Evolutionary conservation across 1,284 basidiomycete genomes (phyloP), one percentile per base, ranked within the genome.

Genomic region (Austroboletus novae-zelandiae): DNA sequence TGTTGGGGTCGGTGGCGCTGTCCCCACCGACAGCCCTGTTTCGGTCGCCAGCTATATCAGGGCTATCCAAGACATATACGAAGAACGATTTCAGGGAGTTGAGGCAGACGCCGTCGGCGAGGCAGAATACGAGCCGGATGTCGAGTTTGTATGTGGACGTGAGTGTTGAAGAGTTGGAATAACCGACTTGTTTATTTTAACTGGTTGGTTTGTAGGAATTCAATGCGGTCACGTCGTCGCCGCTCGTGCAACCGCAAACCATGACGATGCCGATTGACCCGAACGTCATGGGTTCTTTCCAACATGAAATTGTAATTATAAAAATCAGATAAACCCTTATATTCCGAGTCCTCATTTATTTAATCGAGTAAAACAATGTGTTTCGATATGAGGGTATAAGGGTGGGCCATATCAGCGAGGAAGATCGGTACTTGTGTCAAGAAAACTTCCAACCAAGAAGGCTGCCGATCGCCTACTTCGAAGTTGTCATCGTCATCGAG

Each of bases 121-220:
- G 85, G 57, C 78, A 86, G 65, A 91, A 91, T 64, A 90, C 88
- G 52, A 90, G 88, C 67, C 76, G 88, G 61, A 73, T 91, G 49
- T 89, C 88, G 29, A 90, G 88, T 68, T 84, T 81, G 73, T 89
- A 91, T 70, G 89, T 81, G 50, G 79, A 81, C 61, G 88, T 91
- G 66, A 61, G 87, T 78, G 13, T 13, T 27, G 7, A 17, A 6
- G 10, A 2, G 27, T 27, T 27, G 27, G 27, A 27, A 27, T 6
- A 6, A 7, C 44, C 48, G 30, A n/a, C n/a, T 55, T 48, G 50
- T 18, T 44, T 44, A 27, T 46, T 37, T 27, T 47, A 50, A 23
- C 14, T 30, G 7, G 29, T 31, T 15, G 20, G n/a, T 18, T 9
- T 34, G 35, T 25, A 71, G 69, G 70, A 71, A 47, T 71, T 72